These are phyloP conservation scores for Domatiomyces globalis DNA, from an alignment of 2,329 filamentous ascomycete species.

Conservation along the genomic window DNA sequence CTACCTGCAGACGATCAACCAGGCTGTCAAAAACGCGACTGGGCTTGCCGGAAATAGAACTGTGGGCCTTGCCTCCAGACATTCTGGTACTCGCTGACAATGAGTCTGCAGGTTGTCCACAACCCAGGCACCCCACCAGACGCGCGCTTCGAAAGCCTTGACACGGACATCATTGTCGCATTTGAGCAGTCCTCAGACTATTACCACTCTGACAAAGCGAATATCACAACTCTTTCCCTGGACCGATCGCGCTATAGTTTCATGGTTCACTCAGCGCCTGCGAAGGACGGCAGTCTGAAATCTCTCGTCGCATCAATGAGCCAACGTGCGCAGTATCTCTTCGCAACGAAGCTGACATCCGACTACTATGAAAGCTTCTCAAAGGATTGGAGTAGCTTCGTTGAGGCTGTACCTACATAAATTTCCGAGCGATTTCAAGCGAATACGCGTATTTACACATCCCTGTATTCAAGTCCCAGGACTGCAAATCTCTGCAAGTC, in stretches of 20 bases:
- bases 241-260: constrained; percentile 23
- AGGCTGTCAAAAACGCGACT: constrained; percentile 10
- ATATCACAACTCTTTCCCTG: constrained; percentile 21
- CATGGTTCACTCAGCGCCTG: constrained; percentile 28
- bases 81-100: neutral
- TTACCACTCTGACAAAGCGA: constrained; percentile 26
- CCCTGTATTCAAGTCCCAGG: neutral
- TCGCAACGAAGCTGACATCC: constrained; percentile 26
- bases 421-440: constrained; percentile 21
- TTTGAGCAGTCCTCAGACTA: constrained; percentile 32
- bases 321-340: constrained; percentile 26
- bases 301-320: constrained; percentile 25
- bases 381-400: constrained; percentile 23
- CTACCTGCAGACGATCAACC: constrained; percentile 16
- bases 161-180: constrained; percentile 32
- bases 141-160: constrained; percentile 25
- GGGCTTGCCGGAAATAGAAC: neutral
- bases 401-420: neutral
- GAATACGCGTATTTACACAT: neutral
- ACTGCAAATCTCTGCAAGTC: neutral
- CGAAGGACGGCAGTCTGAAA: constrained; percentile 21
- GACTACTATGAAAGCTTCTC: constrained; percentile 31
- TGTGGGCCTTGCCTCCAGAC: neutral
- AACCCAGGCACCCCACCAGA: constrained; percentile 34
- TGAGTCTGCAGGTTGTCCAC: constrained; percentile 25